Evolutionary conservation across 2,329 filamentous ascomycete species (phyloP).

Genomic region (Colletotrichum sidae): DNA sequence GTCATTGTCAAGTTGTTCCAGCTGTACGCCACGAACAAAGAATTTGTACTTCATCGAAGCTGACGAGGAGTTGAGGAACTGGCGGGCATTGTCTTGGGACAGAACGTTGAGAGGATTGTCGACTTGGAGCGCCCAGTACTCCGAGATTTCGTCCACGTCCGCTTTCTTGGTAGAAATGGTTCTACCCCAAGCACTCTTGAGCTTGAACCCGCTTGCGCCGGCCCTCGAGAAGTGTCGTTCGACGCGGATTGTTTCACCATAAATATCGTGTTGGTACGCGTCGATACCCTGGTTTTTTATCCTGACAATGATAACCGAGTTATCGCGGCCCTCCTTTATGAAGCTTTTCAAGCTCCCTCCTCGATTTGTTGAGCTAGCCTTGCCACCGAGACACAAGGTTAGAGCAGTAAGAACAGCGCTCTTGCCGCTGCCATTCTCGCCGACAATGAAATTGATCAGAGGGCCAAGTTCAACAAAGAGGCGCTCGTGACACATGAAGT

Average conservation of each 20-base stretch:
- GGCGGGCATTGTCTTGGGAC: slow-evolving; percentile 93
- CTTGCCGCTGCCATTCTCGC: slow-evolving; percentile 97
- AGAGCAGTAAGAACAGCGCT: slow-evolving; percentile 94
- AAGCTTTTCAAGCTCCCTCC: slow-evolving; percentile 90
- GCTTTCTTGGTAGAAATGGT: slow-evolving; percentile 84
- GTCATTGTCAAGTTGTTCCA: slow-evolving; percentile 91
- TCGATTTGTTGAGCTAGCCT: slow-evolving; percentile 91
- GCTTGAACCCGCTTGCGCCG: slow-evolving; percentile 84
- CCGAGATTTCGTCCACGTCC: slow-evolving; percentile 92
- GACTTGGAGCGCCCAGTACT: slow-evolving; percentile 93
- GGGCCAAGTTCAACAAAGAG: slow-evolving; percentile 89
- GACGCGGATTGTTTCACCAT: slow-evolving; percentile 87
- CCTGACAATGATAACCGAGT: slow-evolving; percentile 80
- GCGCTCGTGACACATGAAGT: slow-evolving; percentile 95
- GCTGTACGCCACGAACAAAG: slow-evolving; percentile 92
- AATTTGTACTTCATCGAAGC: slow-evolving; percentile 93
- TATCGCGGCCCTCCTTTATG: slow-evolving; percentile 88
- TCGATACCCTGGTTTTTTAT: slow-evolving; percentile 91
- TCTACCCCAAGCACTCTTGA: slow-evolving; percentile 79
- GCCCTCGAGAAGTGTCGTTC: slow-evolving; percentile 86
- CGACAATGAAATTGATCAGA: slow-evolving; percentile 97
- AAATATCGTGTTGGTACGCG: slow-evolving; percentile 85
- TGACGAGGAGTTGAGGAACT: slow-evolving; percentile 89
- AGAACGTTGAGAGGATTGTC: slow-evolving; percentile 97
- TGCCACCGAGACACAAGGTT: slow-evolving; percentile 93